phyloP scores from a whole-genome alignment of 73 alveolate species.

The Paramecium sexaurelia region DNA sequence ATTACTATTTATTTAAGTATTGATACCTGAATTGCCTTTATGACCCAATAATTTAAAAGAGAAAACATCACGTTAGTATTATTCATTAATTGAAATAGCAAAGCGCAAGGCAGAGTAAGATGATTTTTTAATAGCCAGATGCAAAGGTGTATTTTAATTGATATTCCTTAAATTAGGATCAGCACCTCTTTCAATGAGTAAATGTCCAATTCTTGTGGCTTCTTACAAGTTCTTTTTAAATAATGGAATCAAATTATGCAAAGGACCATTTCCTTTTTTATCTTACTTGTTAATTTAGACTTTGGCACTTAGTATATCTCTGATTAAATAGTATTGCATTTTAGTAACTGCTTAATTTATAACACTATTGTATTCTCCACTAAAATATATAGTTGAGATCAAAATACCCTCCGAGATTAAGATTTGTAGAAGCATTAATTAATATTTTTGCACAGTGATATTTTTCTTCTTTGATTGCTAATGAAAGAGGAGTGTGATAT shows the following conservation, averaged over 20 bases:
- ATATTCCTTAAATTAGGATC: constrained; percentile 40
- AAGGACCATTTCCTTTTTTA: constrained; percentile 56
- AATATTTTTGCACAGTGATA: constrained; percentile 53
- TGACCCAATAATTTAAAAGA: constrained; percentile 1
- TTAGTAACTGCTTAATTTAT: background rate
- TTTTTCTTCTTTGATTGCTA: constrained; percentile 37
- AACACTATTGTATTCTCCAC: background rate
- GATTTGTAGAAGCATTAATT: background rate
- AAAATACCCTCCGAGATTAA: constrained; percentile 49
- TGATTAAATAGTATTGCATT: constrained; percentile 2
- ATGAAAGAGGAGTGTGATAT: background rate
- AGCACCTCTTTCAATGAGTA: background rate
- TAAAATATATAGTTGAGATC: background rate
- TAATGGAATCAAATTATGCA: constrained; percentile 20
- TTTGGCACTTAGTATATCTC: constrained; percentile 7
- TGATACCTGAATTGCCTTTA: constrained; percentile 26
- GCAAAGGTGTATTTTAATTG: constrained; percentile 8
- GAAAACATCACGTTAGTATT: background rate
- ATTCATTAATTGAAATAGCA: background rate
- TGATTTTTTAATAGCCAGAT: constrained; percentile 38
- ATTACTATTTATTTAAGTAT: background rate
- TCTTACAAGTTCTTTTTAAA: constrained; percentile 18
- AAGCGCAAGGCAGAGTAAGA: background rate
- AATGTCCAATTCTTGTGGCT: constrained; percentile 42
- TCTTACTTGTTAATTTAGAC: constrained; percentile 9